Evolutionary conservation across 352 stramenopile species (phyloP).

Genomic region (Phytophthora melonis): DNA sequence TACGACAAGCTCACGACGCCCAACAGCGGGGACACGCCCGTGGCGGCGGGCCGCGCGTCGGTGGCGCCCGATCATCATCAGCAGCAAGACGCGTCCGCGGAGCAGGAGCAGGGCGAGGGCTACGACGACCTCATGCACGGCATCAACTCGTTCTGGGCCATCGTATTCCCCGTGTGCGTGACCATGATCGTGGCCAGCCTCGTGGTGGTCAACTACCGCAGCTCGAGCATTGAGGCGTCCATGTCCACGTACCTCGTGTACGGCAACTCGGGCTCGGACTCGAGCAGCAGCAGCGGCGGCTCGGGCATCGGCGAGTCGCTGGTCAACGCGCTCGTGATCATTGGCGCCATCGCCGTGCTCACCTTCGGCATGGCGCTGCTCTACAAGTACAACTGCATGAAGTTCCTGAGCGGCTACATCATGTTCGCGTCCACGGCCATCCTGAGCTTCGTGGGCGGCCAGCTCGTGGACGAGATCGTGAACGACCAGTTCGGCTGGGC

Average conservation of each 20-base stretch:
- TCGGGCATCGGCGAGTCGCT: conserved; percentile 73
- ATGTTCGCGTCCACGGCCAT: conserved; percentile 91
- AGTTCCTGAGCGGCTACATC: conserved; percentile 87
- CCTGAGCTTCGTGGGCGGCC: conserved; percentile 87
- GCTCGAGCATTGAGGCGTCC: conserved; percentile 72
- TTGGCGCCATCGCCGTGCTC: conserved; percentile 81
- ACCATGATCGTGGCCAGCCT: conserved; percentile 86
- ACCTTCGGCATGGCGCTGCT: conserved; percentile 92
- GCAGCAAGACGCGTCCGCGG: neutral
- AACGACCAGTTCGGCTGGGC: conserved; percentile 78
- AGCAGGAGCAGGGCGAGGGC: conserved; percentile 41
- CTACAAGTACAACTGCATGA: conserved; percentile 91
- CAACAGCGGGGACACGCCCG: conserved; percentile 41
- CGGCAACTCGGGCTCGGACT: conserved; percentile 58
- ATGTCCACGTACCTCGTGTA: conserved; percentile 90
- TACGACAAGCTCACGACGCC: conserved; percentile 80
- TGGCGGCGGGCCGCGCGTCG: conserved; percentile 12
- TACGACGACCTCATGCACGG: conserved; percentile 86
- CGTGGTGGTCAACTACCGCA: conserved; percentile 89
- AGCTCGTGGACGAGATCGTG: conserved; percentile 85
- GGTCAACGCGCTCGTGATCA: conserved; percentile 91
- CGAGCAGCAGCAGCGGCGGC: conserved; percentile 27
- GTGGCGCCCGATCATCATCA: conserved; percentile 3
- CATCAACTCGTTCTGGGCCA: conserved; percentile 90
- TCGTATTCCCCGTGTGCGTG: conserved; percentile 83